A percentile compares a stretch with the other conserved stretches of the same genome.
These are phyloP conservation scores for Saccharomycopsis phalli DNA, from an alignment of 1,139 yeast species.

Conservation along the genomic window DNA sequence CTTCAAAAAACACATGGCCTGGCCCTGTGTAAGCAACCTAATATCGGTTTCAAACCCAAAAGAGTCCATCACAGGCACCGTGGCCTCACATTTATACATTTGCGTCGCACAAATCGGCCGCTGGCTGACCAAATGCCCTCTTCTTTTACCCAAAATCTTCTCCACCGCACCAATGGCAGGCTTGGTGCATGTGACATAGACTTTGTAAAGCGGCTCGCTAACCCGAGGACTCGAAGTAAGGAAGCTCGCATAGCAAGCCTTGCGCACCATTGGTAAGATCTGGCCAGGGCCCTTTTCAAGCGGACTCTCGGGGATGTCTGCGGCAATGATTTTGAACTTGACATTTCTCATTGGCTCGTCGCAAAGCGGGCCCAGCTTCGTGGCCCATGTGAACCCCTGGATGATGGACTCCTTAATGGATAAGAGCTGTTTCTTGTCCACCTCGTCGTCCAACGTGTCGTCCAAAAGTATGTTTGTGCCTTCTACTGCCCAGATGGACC, in stretches of 20 bases:
- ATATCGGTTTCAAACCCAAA: slow-evolving; percentile 84
- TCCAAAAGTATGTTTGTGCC: slow-evolving; percentile 47
- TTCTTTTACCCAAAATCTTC: slow-evolving; percentile 48
- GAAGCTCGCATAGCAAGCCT: slow-evolving; percentile 78
- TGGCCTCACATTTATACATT: slow-evolving; percentile 51
- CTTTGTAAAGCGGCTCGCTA: slow-evolving; percentile 75
- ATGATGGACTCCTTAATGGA: slow-evolving; percentile 45
- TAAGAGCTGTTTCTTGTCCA: slow-evolving; percentile 45
- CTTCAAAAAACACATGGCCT: slow-evolving; percentile 58
- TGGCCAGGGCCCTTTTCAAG: slow-evolving; percentile 57
- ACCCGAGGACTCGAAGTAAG: slow-evolving; percentile 72
- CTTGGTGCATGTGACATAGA: slow-evolving; percentile 48
- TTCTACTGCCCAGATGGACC: slow-evolving; percentile 71
- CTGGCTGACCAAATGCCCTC: slow-evolving; percentile 53
- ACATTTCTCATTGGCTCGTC: slow-evolving; percentile 73
- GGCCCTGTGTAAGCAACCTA: slow-evolving; percentile 68
- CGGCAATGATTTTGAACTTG: slow-evolving; percentile 64
- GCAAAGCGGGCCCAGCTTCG: slow-evolving; percentile 82
- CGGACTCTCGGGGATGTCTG: slow-evolving; percentile 40
- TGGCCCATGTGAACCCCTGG: slow-evolving; percentile 80
- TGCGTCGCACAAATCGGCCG: slow-evolving; percentile 69
- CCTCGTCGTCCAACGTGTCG: slow-evolving; percentile 70
- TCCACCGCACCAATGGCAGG: slow-evolving; percentile 40
- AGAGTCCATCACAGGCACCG: slow-evolving; percentile 82
- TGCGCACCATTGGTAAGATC: slow-evolving; percentile 71